Conservation (phyloP, 1,284 basidiomycete species). For the Leccinum subspadiceum region DNA sequence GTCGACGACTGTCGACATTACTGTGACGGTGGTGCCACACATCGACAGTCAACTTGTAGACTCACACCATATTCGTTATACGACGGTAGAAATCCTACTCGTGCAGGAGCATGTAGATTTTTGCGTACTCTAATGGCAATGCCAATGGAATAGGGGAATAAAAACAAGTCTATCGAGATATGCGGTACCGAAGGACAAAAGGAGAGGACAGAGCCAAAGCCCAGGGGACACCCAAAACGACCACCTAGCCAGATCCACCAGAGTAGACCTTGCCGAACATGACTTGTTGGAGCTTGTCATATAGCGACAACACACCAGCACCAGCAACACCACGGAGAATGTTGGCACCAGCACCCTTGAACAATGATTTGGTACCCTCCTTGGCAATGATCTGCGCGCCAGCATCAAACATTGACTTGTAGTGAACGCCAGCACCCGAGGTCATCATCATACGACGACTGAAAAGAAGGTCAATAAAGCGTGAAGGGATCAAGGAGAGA, state of each 20-base stretch:
- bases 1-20: background rate
- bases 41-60: background rate
- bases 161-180: constrained; percentile 37
- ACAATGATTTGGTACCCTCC: constrained; percentile 88
- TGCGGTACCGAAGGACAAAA: constrained; percentile 23
- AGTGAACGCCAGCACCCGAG: constrained; percentile 80
- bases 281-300: constrained; percentile 90
- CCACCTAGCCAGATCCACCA: constrained; percentile 48
- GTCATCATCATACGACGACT: constrained; percentile 98
- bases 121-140: constrained; percentile 24
- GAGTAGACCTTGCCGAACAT: constrained; percentile 97
- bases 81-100: constrained; percentile 19
- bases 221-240: constrained; percentile 17
- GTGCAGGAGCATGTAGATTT: constrained; percentile 24
- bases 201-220: constrained; percentile 34
- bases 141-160: constrained; percentile 29
- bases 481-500: background rate
- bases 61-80: constrained; percentile 18
- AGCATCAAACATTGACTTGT: constrained; percentile 91
- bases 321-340: constrained; percentile 98
- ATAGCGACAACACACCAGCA: constrained; percentile 93
- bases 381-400: constrained; percentile 83
- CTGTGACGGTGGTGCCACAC: background rate
- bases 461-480: constrained; percentile 17
- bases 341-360: constrained; percentile 97